These are phyloP conservation scores for Paraurostyla sp. DNA, from an alignment of 73 alveolate species.

Conservation along the genomic window DNA sequence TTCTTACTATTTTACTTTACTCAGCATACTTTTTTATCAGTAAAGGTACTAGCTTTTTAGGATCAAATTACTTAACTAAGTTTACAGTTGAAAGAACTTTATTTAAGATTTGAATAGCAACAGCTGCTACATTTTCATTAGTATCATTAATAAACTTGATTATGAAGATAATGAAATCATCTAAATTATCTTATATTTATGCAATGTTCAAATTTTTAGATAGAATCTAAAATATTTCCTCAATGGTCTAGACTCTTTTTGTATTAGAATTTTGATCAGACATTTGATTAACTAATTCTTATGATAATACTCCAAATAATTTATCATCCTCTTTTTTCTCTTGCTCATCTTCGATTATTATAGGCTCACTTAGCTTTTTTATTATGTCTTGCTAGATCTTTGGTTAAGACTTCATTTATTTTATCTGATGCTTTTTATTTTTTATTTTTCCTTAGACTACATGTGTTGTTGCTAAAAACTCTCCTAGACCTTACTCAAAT, in stretches of 20 bases:
- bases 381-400: neutral
- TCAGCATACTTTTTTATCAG: conserved; percentile 18
- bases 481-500: conserved; percentile 23
- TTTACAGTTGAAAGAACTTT: conserved; percentile 17
- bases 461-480: neutral
- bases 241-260: conserved; percentile 3
- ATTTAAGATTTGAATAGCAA: conserved; percentile 8
- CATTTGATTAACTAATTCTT: neutral
- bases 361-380: conserved; percentile 6
- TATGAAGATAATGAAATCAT: conserved; percentile 7
- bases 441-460: neutral
- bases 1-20: conserved; percentile 12
- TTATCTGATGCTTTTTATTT: neutral
- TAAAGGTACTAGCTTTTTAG: neutral
- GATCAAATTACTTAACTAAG: neutral
- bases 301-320: conserved; percentile 8
- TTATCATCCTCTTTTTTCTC: neutral
- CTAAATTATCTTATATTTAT: neutral
- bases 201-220: neutral
- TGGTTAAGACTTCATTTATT: neutral
- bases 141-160: conserved; percentile 6
- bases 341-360: neutral
- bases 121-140: conserved; percentile 21
- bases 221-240: neutral
- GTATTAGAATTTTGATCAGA: neutral